phyloP scores from a whole-genome alignment of 2,329 filamentous ascomycete genomes.

The Aureobasidium mangrovei region DNA sequence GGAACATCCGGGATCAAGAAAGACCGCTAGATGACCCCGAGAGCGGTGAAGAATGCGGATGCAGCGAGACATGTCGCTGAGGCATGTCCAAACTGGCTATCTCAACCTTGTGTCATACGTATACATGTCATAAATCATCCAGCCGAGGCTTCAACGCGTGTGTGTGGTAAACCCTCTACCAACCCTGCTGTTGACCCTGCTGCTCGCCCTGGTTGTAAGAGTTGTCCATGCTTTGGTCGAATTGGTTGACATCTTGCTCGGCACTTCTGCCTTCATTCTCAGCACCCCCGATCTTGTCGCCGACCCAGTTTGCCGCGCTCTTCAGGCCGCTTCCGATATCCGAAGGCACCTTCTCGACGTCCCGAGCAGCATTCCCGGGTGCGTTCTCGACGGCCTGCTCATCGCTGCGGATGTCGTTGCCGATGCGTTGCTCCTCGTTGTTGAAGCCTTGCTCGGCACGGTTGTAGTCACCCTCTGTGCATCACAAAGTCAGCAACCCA shows the following conservation, averaged over 20 bases:
- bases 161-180: background rate
- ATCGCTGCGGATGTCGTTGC: constrained; percentile 15
- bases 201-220: constrained; percentile 14
- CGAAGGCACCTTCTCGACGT: constrained; percentile 17
- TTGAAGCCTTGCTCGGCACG: constrained; percentile 16
- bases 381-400: constrained; percentile 17
- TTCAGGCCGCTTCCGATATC: constrained; percentile 15
- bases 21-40: too few relatives aligned
- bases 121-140: too few relatives aligned
- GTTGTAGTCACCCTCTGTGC: constrained; percentile 15
- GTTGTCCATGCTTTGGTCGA: constrained; percentile 8
- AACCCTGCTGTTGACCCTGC: constrained; percentile 12
- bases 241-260: constrained; percentile 11
- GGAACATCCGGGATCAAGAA: too few relatives aligned
- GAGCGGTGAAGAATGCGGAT: too few relatives aligned
- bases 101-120: too few relatives aligned
- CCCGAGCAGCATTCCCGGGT: constrained; percentile 12
- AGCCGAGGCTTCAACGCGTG: too few relatives aligned
- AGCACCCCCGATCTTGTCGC: constrained; percentile 13
- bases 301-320: constrained; percentile 16
- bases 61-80: too few relatives aligned
- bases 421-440: constrained; percentile 10
- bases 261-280: constrained; percentile 12
- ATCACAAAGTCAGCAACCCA: too few relatives aligned
- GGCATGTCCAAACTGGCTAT: too few relatives aligned